Conservation (phyloP, 164 flowering plant species). For the Chimonanthus praecox region DNA sequence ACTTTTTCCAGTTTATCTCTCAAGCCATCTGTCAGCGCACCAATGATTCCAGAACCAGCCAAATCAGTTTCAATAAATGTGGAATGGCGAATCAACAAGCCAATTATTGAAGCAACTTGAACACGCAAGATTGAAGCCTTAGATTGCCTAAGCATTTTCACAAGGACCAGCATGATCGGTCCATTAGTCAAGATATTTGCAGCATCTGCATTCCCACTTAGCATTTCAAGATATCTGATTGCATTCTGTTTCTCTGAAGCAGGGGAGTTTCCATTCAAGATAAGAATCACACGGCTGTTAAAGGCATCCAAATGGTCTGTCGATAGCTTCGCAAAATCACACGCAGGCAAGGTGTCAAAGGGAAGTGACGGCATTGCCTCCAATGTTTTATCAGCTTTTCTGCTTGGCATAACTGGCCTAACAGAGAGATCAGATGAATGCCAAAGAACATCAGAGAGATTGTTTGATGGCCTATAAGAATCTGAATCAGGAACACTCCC, state of each 20-base stretch:
- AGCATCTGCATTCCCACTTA: slow-evolving; percentile 73
- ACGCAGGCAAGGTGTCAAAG: slow-evolving; percentile 58
- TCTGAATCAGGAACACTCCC: slow-evolving; percentile 46
- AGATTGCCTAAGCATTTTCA: slow-evolving; percentile 76
- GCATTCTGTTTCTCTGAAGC: slow-evolving; percentile 76
- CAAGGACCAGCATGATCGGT: slow-evolving; percentile 74
- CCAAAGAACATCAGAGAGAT: slow-evolving; percentile 68
- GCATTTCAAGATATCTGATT: slow-evolving; percentile 77
- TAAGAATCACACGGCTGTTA: slow-evolving; percentile 37
- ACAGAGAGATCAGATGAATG: slow-evolving; percentile 94
- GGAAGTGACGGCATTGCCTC: slow-evolving; percentile 65
- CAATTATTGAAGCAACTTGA: slow-evolving; percentile 79
- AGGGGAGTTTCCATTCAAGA: slow-evolving; percentile 49
- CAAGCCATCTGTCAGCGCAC: slow-evolving; percentile 80
- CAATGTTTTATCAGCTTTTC: slow-evolving; percentile 67
- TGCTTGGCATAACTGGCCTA: slow-evolving; percentile 96
- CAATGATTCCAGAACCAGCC: slow-evolving; percentile 84
- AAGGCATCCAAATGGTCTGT: slow-evolving; percentile 58
- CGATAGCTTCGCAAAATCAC: slow-evolving; percentile 74
- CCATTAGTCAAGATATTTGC: slow-evolving; percentile 92
- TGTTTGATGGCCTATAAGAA: slow-evolving; percentile 40
- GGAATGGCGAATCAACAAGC: slow-evolving; percentile 83
- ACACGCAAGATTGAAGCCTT: slow-evolving; percentile 76
- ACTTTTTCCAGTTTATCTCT: slow-evolving; percentile 94
- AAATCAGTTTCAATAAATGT: slow-evolving; percentile 73